phyloP scores from a whole-genome alignment of 2,329 filamentous ascomycete species.

The Calonectria henricotiae region DNA sequence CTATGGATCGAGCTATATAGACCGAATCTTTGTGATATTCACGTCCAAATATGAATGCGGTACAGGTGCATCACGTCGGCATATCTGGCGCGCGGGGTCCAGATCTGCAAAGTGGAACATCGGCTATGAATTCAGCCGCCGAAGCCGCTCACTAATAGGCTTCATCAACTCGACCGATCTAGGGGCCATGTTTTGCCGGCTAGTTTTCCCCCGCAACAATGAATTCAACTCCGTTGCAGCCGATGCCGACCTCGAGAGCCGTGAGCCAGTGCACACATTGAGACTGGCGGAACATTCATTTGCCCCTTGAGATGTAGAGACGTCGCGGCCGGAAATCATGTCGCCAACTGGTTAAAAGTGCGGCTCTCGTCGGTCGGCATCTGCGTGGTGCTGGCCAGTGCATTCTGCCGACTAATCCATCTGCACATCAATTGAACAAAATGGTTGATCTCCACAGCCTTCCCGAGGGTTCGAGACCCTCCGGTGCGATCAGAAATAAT shows the following conservation, averaged over 20 bases:
- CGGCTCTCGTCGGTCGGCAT: background rate
- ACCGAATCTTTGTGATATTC: background rate
- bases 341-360: background rate
- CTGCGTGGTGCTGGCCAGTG: background rate
- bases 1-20: too few species aligned
- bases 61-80: slow-evolving; percentile 4
- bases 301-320: background rate
- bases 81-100: background rate
- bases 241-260: slow-evolving; percentile 8
- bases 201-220: slow-evolving; percentile 5
- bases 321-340: background rate
- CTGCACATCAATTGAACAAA: slow-evolving; percentile 9
- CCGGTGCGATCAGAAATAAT: slow-evolving; percentile 64
- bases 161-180: background rate
- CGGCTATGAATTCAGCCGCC: slow-evolving; percentile 33
- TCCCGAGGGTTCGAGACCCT: slow-evolving; percentile 50
- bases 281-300: slow-evolving; percentile 6
- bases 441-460: slow-evolving; percentile 39
- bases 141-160: background rate
- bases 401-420: background rate
- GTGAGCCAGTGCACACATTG: background rate
- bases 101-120: background rate
- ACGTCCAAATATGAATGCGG: background rate
- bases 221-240: background rate
- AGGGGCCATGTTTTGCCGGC: background rate